Evolutionary conservation across 2,329 filamentous ascomycete genomes (phyloP), one percentile per base, ranked within the genome.

Genomic region (Microcyclosporella mali): DNA sequence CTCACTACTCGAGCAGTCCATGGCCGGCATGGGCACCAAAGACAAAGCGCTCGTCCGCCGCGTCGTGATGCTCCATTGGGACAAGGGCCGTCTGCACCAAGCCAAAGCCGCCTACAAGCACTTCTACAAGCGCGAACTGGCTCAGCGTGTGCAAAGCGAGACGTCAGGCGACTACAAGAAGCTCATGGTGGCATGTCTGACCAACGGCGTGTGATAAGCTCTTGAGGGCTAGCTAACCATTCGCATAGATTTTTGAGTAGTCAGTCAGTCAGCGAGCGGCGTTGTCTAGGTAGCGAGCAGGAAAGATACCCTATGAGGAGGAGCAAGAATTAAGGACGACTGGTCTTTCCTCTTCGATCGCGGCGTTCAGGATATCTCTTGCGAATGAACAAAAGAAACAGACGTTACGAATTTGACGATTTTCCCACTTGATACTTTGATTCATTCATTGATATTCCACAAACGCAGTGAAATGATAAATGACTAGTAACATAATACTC

Each of bases 11-110:
- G 88, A 95, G 61, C 84, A 85, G 11, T 74, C 84, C 12, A 97
- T 97, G 90, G 76, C 79, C 1, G 92, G 90, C 0, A 57, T 84
- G 51, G 90, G 90, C 2, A 97, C 92, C 9, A 90, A 92, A 64
- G 89, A 98, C 50, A 70, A 81, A 25, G 72, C 89, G 7, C 75
- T 97, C 2, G 77, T 94, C 12, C 75, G 82, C 19, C 75, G 88
- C n/a, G 75, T 92, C 3, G 78, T 95, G 1, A 75, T 86, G 16
- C 74, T 78, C 37, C 90, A 97, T 65, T 97, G 90, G 90, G 80
- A 95, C 60, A 74, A 74, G 29, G 73, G 72, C 41, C 79, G 85
- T 54, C 73, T 94, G 72, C 77, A 80, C 38, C 83, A 86, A 53
- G 83, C 94, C 44, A 88, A 86, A 66, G 75, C 72, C 0, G 88